phyloP scores from a whole-genome alignment of 1,284 basidiomycete genomes.

The Ustilago cynodontis region DNA sequence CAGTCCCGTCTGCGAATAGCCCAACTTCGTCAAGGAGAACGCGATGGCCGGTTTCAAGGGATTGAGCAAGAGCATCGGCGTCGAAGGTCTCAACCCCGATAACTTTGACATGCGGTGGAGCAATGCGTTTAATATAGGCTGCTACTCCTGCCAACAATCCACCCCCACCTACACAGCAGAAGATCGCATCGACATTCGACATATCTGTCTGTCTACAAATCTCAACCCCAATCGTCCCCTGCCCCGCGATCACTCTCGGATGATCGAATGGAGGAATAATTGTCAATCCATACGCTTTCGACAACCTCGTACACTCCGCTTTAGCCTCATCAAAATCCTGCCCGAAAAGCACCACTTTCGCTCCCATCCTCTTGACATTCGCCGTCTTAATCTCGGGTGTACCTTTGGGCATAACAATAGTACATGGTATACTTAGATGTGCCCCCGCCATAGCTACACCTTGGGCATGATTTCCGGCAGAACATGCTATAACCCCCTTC shows the following conservation, averaged over 20 bases:
- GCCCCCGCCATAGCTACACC: slow-evolving; percentile 94
- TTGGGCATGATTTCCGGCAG: slow-evolving; percentile 98
- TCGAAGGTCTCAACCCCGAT: slow-evolving; percentile 95
- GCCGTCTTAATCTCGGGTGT: slow-evolving; percentile 96
- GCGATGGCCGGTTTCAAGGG: slow-evolving; percentile 76
- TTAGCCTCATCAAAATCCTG: slow-evolving; percentile 97
- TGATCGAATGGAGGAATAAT: slow-evolving; percentile 99
- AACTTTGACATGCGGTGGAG: slow-evolving; percentile 83
- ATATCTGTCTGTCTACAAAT: slow-evolving; percentile 73
- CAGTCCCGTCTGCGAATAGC: slow-evolving; percentile 97
- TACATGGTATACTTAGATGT: slow-evolving; percentile 88
- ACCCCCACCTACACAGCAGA: slow-evolving; percentile 91
- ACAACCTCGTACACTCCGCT: slow-evolving; percentile 88
- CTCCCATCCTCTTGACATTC: slow-evolving; percentile 91
- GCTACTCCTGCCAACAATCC: slow-evolving; percentile 89
- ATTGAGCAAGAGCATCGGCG: slow-evolving; percentile 90
- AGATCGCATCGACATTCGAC: slow-evolving; percentile 81
- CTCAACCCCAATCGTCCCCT: slow-evolving; percentile 95
- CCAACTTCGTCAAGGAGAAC: slow-evolving; percentile 90
- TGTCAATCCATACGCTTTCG: slow-evolving; percentile 80
- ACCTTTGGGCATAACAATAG: slow-evolving; percentile 96
- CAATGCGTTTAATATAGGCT: slow-evolving; percentile 93
- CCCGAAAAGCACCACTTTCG: slow-evolving; percentile 93
- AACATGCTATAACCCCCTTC: slow-evolving; percentile 98
- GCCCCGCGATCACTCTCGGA: slow-evolving; percentile 95